These are phyloP conservation scores for Lathyrus tuberosus DNA, from an alignment of 306 rosid species.

Conservation along the genomic window DNA sequence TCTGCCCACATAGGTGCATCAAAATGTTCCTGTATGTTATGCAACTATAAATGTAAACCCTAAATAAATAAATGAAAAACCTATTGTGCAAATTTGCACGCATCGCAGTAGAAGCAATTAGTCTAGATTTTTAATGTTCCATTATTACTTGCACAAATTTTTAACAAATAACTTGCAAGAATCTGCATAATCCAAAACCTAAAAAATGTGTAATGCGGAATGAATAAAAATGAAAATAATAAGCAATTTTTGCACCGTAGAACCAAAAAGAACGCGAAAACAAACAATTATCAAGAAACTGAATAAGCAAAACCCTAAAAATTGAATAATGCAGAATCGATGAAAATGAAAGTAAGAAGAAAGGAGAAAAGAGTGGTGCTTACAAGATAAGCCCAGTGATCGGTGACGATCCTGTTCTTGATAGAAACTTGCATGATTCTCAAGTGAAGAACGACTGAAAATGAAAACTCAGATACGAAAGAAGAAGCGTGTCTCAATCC, in stretches of 20 bases:
- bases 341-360: background rate
- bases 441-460: too few relatives aligned
- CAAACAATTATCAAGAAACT: background rate
- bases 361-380: conserved; percentile 30
- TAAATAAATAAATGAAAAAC: background rate
- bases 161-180: background rate
- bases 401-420: conserved; percentile 38
- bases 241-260: too few relatives aligned
- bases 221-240: background rate
- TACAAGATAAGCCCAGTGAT: conserved; percentile 85
- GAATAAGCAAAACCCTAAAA: conserved; percentile 17
- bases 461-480: too few relatives aligned
- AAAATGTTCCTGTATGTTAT: conserved; percentile 60
- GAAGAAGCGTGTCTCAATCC: too few relatives aligned
- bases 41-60: background rate
- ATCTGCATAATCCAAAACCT: background rate
- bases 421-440: conserved; percentile 25
- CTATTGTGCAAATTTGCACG: background rate
- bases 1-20: conserved; percentile 92
- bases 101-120: background rate
- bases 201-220: background rate
- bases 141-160: background rate
- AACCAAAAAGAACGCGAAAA: too few relatives aligned
- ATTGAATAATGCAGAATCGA: background rate
- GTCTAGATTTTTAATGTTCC: background rate